phyloP scores from a whole-genome alignment of 2,329 filamentous ascomycete genomes.

The Phyllosticta paracitricarpa region DNA sequence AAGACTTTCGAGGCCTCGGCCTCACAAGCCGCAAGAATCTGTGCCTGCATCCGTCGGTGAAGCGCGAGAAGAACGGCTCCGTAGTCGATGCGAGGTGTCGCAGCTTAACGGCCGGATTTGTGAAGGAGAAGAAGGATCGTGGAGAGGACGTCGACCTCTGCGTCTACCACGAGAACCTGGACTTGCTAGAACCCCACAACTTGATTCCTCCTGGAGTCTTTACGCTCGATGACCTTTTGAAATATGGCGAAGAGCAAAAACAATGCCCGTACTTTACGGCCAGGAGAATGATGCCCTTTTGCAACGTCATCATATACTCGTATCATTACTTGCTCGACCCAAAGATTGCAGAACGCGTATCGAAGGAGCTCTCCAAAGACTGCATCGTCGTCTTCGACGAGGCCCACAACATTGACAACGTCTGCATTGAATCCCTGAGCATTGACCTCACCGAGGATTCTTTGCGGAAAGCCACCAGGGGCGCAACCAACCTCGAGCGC shows the following conservation, averaged over 20 bases:
- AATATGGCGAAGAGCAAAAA: slow-evolving; percentile 89
- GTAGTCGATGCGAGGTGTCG: slow-evolving; percentile 94
- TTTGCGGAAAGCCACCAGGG: slow-evolving; percentile 77
- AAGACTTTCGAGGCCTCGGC: slow-evolving; percentile 88
- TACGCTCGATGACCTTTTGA: slow-evolving; percentile 80
- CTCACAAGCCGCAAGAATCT: slow-evolving; percentile 95
- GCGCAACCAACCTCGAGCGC: slow-evolving; percentile 80
- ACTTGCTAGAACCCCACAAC: slow-evolving; percentile 89
- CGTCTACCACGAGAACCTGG: slow-evolving; percentile 95
- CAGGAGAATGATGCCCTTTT: slow-evolving; percentile 97
- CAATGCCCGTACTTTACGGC: slow-evolving; percentile 97
- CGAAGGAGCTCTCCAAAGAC: slow-evolving; percentile 91
- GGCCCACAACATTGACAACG: slow-evolving; percentile 98
- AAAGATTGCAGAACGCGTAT: slow-evolving; percentile 93
- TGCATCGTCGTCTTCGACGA: slow-evolving; percentile 99
- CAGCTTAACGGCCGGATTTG: slow-evolving; percentile 90
- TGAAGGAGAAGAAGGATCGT: slow-evolving; percentile 93
- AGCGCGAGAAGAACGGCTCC: slow-evolving; percentile 86
- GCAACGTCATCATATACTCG: slow-evolving; percentile 99
- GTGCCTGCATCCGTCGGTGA: slow-evolving; percentile 91
- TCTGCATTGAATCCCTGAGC: slow-evolving; percentile 94
- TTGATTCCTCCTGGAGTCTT: slow-evolving; percentile 91
- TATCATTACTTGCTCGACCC: slow-evolving; percentile 97
- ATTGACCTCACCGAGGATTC: slow-evolving; percentile 97
- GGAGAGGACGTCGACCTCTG: slow-evolving; percentile 92